Evolutionary conservation across 257 asterid genomes (phyloP), one percentile per base, ranked within the genome.

Genomic region (Solanum rostratum): DNA sequence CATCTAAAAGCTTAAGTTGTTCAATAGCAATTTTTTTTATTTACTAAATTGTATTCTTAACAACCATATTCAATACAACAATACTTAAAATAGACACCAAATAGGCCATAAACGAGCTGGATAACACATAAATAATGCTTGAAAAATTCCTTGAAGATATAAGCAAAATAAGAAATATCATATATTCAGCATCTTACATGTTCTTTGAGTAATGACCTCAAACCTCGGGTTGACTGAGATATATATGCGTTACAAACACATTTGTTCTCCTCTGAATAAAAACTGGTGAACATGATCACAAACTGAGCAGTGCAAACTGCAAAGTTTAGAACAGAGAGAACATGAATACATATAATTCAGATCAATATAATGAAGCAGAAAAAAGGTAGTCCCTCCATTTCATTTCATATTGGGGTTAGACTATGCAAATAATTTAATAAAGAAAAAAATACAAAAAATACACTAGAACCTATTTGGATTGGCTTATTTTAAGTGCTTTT

Each of bases 151-250:
- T 3, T 68, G 84, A 84, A 62, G 85, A 85, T 16, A 45, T 33
- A 20, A 50, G 76, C 24, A 62, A 70, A 49, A 33, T 49, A 76
- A 89, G 83, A 29, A 83, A 82, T 20, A 46, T 19, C 65, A 53
- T 87, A 95, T 88, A 22, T 81, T 79, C 43, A 50, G 24, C 62
- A 60, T 88, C 97, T 89, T 91, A 95, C 99, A 84, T 95, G 91
- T 88, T 95, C 96, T 88, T 90, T 94, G 84, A 97, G 93, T 88
- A 92, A 91, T 71, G 96, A 92, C 91, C 99, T 92, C 86, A 95
- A 89, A 87, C 90, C 89, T 90, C 96, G 92, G 19, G 99, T 93
- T 84, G 99, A 95, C 90, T 88, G 98, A 69, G 98, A 95, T 90
- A 97, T 87, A 89, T 92, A 95, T 88, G 98, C 98, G 81, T 86